Percentiles rank a stretch among this genome's conserved stretches.
Conservation (phyloP, 768 basidiomycete species). For the Lactarius psammicola region DNA sequence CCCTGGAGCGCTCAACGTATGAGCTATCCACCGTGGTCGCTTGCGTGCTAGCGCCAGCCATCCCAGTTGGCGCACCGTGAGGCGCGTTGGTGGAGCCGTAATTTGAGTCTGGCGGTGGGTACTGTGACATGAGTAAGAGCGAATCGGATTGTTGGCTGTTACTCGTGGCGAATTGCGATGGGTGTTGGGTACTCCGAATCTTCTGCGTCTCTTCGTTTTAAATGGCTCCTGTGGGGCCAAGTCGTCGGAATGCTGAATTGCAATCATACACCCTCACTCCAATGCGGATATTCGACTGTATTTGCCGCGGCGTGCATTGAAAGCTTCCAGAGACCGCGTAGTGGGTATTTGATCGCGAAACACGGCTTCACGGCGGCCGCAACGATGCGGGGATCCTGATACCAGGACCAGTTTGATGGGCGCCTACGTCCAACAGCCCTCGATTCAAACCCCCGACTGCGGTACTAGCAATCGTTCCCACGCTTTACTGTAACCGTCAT, state of each 20-base stretch:
- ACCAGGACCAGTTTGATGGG: not conserved
- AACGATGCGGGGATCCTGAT: not conserved
- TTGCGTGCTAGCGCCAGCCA: not conserved
- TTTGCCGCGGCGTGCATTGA: not conserved
- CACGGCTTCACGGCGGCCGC: not conserved
- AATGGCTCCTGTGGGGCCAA: not conserved
- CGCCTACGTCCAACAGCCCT: not conserved
- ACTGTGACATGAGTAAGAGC: conserved; percentile 14
- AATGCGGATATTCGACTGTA: conserved; percentile 1
- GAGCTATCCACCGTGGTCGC: not conserved
- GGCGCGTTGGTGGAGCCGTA: conserved; percentile 6
- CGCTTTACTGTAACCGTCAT: not conserved
- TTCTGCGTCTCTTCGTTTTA: conserved; percentile 3
- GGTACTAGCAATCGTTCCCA: not conserved
- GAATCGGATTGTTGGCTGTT: not conserved
- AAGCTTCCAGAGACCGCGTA: not conserved
- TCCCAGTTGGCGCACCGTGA: conserved; percentile 2
- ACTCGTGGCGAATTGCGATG: not conserved
- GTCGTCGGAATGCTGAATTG: not conserved
- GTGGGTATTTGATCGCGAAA: conserved; percentile 2
- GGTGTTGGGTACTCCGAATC: not conserved
- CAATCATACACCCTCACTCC: not conserved
- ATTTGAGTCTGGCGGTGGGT: conserved; percentile 2
- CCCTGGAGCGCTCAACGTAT: not conserved
- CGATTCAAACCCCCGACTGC: not conserved